Conservation (phyloP, 352 stramenopile genomes). For the Paralagenidium karlingii region DNA sequence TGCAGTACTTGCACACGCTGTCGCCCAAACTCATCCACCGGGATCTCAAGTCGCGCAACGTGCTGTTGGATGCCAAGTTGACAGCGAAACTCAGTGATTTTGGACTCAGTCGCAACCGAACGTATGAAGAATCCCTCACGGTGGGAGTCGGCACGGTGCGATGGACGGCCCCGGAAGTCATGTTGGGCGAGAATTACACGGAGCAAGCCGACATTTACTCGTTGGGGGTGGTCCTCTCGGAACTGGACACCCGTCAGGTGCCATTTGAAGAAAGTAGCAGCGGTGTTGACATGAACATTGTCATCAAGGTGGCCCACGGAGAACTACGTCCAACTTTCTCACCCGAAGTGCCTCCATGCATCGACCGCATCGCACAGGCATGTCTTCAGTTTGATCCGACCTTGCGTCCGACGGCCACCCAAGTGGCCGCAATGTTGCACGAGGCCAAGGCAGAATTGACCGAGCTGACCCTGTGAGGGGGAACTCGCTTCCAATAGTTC, state of each 20-base stretch:
- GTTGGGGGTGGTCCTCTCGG: conserved; percentile 53
- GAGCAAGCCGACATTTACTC: conserved; percentile 53
- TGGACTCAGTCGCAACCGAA: conserved; percentile 51
- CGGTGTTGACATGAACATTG: conserved; percentile 31
- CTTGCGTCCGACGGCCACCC: conserved; percentile 54
- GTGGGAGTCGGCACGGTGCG: conserved; percentile 20
- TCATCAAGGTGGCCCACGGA: conserved; percentile 67
- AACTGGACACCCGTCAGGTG: conserved; percentile 55
- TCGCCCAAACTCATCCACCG: conserved; percentile 65
- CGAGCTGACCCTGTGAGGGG: no score
- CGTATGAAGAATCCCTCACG: not conserved
- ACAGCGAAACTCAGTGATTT: conserved; percentile 80
- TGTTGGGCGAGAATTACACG: conserved; percentile 28
- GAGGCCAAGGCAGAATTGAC: no score
- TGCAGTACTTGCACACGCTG: conserved; percentile 34
- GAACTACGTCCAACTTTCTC: conserved; percentile 69
- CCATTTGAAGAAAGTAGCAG: conserved; percentile 66
- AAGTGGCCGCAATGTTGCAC: conserved; percentile 65
- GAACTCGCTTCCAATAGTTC: no score
- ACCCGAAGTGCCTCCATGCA: conserved; percentile 31
- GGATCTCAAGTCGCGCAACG: conserved; percentile 75
- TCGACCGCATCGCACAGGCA: conserved; percentile 60
- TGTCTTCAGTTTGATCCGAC: conserved; percentile 80
- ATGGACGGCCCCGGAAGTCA: conserved; percentile 54
- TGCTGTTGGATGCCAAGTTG: conserved; percentile 66